phyloP scores from a whole-genome alignment of 2,329 filamentous ascomycete species.

The Beauveria sp. region DNA sequence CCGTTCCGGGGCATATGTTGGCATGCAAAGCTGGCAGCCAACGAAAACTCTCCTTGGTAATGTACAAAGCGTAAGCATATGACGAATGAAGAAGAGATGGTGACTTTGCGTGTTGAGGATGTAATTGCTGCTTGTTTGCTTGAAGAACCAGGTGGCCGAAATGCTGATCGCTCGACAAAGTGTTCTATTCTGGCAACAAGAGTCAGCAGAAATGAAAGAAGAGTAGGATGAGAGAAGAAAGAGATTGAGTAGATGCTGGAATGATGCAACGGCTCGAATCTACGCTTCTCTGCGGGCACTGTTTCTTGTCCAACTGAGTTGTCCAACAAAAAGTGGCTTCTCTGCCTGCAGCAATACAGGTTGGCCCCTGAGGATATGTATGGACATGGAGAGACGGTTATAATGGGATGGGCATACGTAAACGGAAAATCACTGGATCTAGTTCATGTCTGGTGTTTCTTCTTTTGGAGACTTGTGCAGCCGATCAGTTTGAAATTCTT shows the following conservation, averaged over 20 bases:
- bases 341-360: not conserved
- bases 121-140: no score
- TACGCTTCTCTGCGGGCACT: no score
- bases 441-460: not conserved
- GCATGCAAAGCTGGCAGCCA: not conserved
- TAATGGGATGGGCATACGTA: not conserved
- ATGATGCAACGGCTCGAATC: no score
- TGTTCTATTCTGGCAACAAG: no score
- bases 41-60: not conserved
- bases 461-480: not conserved
- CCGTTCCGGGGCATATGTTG: not conserved
- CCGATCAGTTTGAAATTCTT: not conserved
- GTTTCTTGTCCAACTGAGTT: no score
- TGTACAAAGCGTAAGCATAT: no score
- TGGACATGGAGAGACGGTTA: not conserved
- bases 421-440: not conserved
- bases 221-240: no score
- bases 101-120: not conserved
- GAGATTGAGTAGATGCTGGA: no score
- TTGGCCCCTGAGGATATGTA: not conserved
- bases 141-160: no score
- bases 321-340: not conserved
- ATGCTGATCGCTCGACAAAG: no score
- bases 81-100: not conserved
- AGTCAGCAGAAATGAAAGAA: no score